Conservation (phyloP, 345 rosid species). For the Salix purpurea region DNA sequence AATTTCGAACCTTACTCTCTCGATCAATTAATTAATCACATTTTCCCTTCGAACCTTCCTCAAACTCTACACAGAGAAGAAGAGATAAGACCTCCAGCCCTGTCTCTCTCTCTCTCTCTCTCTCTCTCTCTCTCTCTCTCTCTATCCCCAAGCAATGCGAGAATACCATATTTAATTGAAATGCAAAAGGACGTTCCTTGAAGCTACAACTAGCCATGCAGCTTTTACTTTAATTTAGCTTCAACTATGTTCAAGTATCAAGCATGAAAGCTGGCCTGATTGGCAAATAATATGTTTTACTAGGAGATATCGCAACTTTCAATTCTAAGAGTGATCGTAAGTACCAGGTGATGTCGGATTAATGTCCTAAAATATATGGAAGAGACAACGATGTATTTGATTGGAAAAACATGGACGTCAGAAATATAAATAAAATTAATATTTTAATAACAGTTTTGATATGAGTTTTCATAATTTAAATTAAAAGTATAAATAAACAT, state of each 20-base stretch:
- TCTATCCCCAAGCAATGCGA: not conserved
- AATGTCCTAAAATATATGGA: too few relatives aligned
- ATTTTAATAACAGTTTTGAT: too few relatives aligned
- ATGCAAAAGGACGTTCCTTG: conserved; percentile 34
- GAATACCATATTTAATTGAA: not conserved
- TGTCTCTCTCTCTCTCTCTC: not conserved
- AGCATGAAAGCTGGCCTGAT: not conserved
- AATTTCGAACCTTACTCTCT: conserved; percentile 11
- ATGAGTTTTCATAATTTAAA: too few relatives aligned
- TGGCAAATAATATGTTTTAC: not conserved
- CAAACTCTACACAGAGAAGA: not conserved
- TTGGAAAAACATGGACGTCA: too few relatives aligned
- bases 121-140: too few relatives aligned
- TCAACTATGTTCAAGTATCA: not conserved
- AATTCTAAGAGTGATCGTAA: too few relatives aligned
- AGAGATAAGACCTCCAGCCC: not conserved
- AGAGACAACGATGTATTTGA: too few relatives aligned
- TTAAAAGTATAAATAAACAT: too few relatives aligned
- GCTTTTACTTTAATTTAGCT: conserved; percentile 35
- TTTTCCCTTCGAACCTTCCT: not conserved
- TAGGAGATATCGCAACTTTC: too few relatives aligned
- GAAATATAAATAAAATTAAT: too few relatives aligned
- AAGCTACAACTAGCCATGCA: conserved; percentile 39
- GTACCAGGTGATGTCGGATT: too few relatives aligned
- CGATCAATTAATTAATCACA: not conserved